Evolutionary conservation across 352 stramenopile species (phyloP), one percentile per base, ranked within the genome.

Genomic region (Globisporangium viniferum): DNA sequence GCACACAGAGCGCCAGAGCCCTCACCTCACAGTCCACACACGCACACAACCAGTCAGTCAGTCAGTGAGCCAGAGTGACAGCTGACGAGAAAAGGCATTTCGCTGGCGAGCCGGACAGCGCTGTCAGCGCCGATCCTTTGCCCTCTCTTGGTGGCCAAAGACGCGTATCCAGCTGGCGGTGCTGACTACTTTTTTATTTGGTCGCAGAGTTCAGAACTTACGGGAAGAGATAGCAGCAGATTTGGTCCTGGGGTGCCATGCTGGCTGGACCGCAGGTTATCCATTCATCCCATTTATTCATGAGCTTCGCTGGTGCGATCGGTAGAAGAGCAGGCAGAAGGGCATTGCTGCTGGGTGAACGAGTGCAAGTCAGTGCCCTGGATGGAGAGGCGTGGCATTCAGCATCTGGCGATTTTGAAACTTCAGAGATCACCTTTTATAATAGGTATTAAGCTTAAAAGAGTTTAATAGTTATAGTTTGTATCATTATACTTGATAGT

Each of bases 161-260:
- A 22, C 29, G 24, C 22, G 36, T 22, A 48, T 54, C 55, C 64
- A 69, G 64, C 36, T 62, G 63, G 53, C 10, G 12, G 54, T 49
- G 55, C 64, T 69, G 64, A 69, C 64, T 69, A 51, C 15, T 48
- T 36, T n/a, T 54, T 35, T 41, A 3, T 44, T 53, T 35, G 27
- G 24, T 35, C 24, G 35, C 24, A 22, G 3, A 51, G 44, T 49
- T n/a, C 41, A 49, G 41, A 49, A 46, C 39, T 7, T 49, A 49
- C 15, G 41, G 41, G 15, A 49, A 49, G 15, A 10, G 44, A 51
- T 51, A 51, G 44, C 44, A 24, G 44, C 44, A 12, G 44, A 51
- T 51, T 56, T 56, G 39, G 5, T 46, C 4, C 2, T 12, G 39
- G 0, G 48, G 54, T 44, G 29, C 15, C 6, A 31, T 22, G 33